Base-by-base conservation (phyloP, 257 asterid species). In the Solanum chiquidenum region DNA sequence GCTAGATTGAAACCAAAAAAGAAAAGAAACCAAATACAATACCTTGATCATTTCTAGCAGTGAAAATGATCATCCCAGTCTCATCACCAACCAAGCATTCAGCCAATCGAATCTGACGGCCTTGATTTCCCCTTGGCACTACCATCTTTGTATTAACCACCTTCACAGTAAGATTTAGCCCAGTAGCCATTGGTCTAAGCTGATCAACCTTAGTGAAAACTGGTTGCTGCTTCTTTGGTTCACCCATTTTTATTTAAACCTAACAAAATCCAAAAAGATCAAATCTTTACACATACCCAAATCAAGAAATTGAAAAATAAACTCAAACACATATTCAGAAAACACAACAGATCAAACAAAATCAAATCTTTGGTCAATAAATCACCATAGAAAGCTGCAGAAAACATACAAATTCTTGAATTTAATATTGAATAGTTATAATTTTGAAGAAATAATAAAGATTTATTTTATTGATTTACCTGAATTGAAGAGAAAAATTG, bases 161-260 rank as follows among this genome's bases (percentile, higher is more conserved):
- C 83, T 91, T 91, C 14, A 90, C 93, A 25, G 87, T 90, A 25
- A 90, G 88, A 46, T 90, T 91, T 35, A 91, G 87, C 38, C 93
- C 93, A 3, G 73, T 72, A 5, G 91, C 93, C 86, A 31, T 33
- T 4, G 98, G 98, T 20, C 95, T 93, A 84, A 95, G 96, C 91
- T 92, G 94, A 75, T 92, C 95, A 90, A 95, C 92, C 91, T 95
- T 95, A 64, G 89, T 86, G 88, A 95, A 95, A 89, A 94, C 95
- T 20, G 98, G 97, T 87, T 94, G 93, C 71, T 95, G 91, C 92
- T 90, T 93, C 90, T 90, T 94, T 60, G 93, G 90, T 88, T 95
- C 98, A 79, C 95, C 98, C 98, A 95, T 95, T 84, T 49, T 85
- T 84, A 58, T 49, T 34, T 27, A 34, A 79, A 64, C 87, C 90